These are phyloP conservation scores for Aurifilum marmelostoma DNA, from an alignment of 2,329 filamentous ascomycete species.

Conservation along the genomic window DNA sequence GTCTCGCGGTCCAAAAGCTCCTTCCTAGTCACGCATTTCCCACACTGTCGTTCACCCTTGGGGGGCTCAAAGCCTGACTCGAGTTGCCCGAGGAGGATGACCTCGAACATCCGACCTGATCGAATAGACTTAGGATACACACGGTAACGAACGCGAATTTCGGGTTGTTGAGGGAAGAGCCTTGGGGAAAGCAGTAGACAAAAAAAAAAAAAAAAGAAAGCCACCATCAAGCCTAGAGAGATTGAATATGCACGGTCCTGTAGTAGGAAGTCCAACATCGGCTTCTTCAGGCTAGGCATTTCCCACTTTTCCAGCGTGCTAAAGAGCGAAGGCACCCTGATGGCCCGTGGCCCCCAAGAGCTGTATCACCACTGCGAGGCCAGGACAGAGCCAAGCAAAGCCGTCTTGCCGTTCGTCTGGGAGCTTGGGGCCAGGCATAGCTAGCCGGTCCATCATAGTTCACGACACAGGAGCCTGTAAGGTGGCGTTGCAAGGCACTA, in stretches of 20 bases:
- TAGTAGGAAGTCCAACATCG: not conserved
- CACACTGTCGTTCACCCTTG: not conserved
- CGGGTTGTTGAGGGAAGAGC: not conserved
- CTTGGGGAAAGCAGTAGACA: too few species aligned
- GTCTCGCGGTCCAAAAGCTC: not conserved
- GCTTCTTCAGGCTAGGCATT: too few species aligned
- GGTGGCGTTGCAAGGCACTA: not conserved
- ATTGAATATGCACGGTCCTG: not conserved
- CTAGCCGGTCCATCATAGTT: not conserved
- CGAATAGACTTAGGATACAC: not conserved
- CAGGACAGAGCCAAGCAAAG: not conserved
- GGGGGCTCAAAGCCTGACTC: not conserved
- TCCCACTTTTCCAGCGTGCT: too few species aligned
- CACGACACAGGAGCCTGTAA: not conserved
- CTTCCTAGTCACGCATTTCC: not conserved
- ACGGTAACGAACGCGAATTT: not conserved
- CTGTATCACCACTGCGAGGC: not conserved
- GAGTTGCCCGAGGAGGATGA: not conserved
- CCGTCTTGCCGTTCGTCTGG: not conserved
- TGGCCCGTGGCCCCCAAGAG: not conserved
- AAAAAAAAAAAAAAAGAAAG: too few species aligned
- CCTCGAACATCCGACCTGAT: not conserved
- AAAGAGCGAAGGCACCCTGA: not conserved
- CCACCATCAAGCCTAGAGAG: not conserved
- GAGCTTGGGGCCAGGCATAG: not conserved